Conservation (phyloP, 2,329 filamentous ascomycete genomes). For the Colletotrichum chrysophilum region DNA sequence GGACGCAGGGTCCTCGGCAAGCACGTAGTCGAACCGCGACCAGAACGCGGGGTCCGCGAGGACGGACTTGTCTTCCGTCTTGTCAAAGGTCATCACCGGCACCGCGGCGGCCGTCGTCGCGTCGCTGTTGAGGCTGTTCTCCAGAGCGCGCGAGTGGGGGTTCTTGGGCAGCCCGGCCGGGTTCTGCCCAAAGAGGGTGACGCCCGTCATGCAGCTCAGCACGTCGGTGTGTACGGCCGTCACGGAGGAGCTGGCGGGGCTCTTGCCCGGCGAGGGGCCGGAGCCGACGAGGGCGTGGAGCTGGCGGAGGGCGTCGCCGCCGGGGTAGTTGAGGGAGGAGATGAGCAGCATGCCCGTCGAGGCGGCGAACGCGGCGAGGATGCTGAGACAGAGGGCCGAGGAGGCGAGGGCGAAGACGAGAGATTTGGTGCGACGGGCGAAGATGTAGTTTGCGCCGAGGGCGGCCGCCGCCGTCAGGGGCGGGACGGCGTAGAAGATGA, state of each 20-base stretch:
- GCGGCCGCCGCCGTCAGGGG: slow-evolving; percentile 79
- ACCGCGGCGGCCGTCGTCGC: slow-evolving; percentile 24
- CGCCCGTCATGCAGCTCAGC: slow-evolving; percentile 70
- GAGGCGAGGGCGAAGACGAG: slow-evolving; percentile 58
- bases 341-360: slow-evolving; percentile 74
- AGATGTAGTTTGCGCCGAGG: slow-evolving; percentile 74
- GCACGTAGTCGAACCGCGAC: slow-evolving; percentile 67
- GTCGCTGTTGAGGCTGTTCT: slow-evolving; percentile 18
- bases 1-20: slow-evolving; percentile 57
- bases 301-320: slow-evolving; percentile 75
- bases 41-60: slow-evolving; percentile 61
- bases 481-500: slow-evolving; percentile 89
- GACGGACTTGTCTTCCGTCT: slow-evolving; percentile 59
- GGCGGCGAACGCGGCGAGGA: slow-evolving; percentile 62
- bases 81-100: slow-evolving; percentile 56
- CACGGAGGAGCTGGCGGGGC: slow-evolving; percentile 27
- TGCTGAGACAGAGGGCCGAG: slow-evolving; percentile 61
- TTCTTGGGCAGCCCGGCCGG: slow-evolving; percentile 39
- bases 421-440: slow-evolving; percentile 68
- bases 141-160: slow-evolving; percentile 24
- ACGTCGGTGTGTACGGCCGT: slow-evolving; percentile 67
- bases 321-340: slow-evolving; percentile 92
- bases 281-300: slow-evolving; percentile 47
- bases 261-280: slow-evolving; percentile 24
- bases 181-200: slow-evolving; percentile 68